A percentile compares a stretch with the other conserved stretches of the same genome.
phyloP scores from a whole-genome alignment of 768 basidiomycete species.

The Candolleomyces aberdarensis region DNA sequence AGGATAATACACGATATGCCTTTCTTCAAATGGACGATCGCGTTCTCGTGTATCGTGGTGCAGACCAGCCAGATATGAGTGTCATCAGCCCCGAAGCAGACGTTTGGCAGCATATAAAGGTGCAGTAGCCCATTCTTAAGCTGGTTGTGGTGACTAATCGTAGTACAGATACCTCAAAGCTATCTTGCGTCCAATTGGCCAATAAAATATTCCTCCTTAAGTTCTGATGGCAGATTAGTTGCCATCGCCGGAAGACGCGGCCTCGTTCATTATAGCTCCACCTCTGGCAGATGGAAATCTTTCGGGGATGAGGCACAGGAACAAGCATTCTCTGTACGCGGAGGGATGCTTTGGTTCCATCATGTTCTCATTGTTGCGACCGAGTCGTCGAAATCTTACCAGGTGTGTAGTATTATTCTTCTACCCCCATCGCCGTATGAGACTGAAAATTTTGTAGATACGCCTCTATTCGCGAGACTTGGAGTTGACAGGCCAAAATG shows the following conservation, averaged over 20 bases:
- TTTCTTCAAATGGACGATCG: slow-evolving; percentile 96
- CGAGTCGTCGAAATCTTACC: slow-evolving; percentile 75
- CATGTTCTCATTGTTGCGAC: slow-evolving; percentile 91
- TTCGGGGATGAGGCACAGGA: slow-evolving; percentile 83
- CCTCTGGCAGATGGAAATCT: slow-evolving; percentile 93
- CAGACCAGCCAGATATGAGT: slow-evolving; percentile 97
- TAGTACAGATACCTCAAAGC: slow-evolving; percentile 72
- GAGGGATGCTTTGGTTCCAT: slow-evolving; percentile 95
- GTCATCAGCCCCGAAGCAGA: slow-evolving; percentile 97
- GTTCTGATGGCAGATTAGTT: slow-evolving; percentile 85
- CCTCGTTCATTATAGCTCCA: slow-evolving; percentile 89
- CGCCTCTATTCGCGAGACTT: slow-evolving; percentile 92
- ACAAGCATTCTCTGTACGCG: slow-evolving; percentile 80
- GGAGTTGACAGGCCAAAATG: slow-evolving; percentile 78
- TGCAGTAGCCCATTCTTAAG: slow-evolving; percentile 16
- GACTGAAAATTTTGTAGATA: slow-evolving; percentile 47
- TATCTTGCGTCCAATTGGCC: slow-evolving; percentile 94
- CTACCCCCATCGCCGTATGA: slow-evolving; percentile 5
- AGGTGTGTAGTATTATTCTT: slow-evolving; percentile 42
- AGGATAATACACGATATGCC: slow-evolving; percentile 96
- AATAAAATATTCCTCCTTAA: slow-evolving; percentile 86
- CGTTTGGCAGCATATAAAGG: slow-evolving; percentile 98
- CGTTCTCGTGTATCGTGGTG: slow-evolving; percentile 89
- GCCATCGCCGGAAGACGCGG: slow-evolving; percentile 92
- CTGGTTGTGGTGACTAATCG: neutral